Base-by-base conservation (phyloP, 2,329 filamentous ascomycete genomes). In the Penicillium corylophilum region DNA sequence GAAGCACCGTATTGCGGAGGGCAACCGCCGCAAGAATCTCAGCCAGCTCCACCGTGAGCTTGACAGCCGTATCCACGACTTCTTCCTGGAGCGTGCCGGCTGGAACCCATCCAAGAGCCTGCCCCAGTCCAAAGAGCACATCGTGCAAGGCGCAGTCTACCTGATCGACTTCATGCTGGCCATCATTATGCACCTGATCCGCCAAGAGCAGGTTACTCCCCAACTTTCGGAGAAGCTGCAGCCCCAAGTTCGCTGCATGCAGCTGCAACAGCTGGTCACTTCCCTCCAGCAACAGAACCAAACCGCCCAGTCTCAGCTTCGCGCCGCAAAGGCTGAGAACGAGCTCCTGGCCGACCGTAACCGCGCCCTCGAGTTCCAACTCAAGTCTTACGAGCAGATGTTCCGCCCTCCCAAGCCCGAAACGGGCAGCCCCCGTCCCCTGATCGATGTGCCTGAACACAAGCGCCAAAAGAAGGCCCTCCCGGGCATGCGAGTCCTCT, bases 81-180 rank as follows among this genome's bases (percentile, higher is more conserved):
- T 66, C 55, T 73, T 72, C 55, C 63, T 73, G 6, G 67, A 71
- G 54, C 63, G 64, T 15, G 71, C 71, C 15, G 70, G 71, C 35
- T 74, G 71, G 70, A 73, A 74, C 43, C 67, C 65, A 18, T 64
- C 67, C 31, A 72, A 73, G 54, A 72, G 66, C 54, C 59, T 71
- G 36, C 67, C 67, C 3, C 67, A 73, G 36, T 74, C 71, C n/a
- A 73, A 73, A 59, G 70, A 73, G 49, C 70, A 73, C 52, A 72
- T 72, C 18, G 68, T 72, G 12, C 68, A 71, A 56, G 70, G 65
- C 7, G 67, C 71, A 4, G 67, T 73, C 47, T 69, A 66, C 44
- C 60, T 72, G 13, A 67, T 73, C 38, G 71, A 73, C 51, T 72
- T 72, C 48, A 70, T 72, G 67, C 64, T 69, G 26, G 52, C 65